Conservation (phyloP, 1,284 basidiomycete genomes). For the Trametes sp. region DNA sequence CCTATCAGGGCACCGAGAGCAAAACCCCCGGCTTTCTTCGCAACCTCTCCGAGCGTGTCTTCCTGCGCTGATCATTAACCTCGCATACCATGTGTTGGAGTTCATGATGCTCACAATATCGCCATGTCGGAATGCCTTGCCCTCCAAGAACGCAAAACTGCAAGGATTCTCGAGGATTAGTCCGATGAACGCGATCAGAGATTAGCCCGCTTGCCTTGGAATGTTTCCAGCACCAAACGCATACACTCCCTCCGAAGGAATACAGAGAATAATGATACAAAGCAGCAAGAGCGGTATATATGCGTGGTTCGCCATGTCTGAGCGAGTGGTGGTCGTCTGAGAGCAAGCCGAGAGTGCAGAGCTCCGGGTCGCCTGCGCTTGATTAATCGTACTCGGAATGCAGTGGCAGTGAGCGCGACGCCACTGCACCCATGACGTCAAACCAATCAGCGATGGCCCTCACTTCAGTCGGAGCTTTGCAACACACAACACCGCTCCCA, state of each 20-base stretch:
- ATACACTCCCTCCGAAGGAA: conserved; percentile 64
- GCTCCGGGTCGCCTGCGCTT: background rate
- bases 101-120: conserved; percentile 69
- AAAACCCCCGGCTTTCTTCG: conserved; percentile 71
- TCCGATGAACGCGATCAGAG: conserved; percentile 7
- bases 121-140: conserved; percentile 84
- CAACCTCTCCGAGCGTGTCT: conserved; percentile 68
- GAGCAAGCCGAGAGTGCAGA: conserved; percentile 4
- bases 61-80: conserved; percentile 53
- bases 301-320: conserved; percentile 40
- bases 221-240: conserved; percentile 84
- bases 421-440: conserved; percentile 28
- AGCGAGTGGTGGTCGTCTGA: conserved; percentile 17
- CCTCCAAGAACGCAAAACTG: conserved; percentile 78
- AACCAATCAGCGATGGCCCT: conserved; percentile 15
- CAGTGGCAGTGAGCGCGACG: conserved; percentile 10
- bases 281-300: conserved; percentile 55
- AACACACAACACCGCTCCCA: background rate
- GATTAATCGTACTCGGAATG: conserved; percentile 12
- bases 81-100: background rate
- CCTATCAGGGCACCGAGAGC: conserved; percentile 67
- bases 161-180: conserved; percentile 4
- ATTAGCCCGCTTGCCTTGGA: conserved; percentile 59
- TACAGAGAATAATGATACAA: conserved; percentile 63
- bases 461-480: conserved; percentile 6